Evolutionary conservation across 2,329 filamentous ascomycete species (phyloP).

Genomic region (Plenodomus lindquistii): DNA sequence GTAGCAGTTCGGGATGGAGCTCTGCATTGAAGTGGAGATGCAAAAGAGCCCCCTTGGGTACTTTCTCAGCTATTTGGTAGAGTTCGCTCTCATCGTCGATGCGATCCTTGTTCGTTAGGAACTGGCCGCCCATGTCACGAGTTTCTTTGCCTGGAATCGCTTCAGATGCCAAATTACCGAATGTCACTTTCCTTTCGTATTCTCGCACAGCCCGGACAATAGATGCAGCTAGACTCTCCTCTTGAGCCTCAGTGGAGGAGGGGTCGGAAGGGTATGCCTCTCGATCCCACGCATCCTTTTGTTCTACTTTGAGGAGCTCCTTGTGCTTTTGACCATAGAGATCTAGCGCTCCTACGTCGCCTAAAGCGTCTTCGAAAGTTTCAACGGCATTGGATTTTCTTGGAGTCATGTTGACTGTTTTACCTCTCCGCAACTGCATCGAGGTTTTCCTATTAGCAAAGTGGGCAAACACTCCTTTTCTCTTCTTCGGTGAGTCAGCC

Average conservation of each 20-base stretch:
- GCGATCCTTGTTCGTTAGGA: conserved; percentile 49
- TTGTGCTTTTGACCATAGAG: conserved; percentile 26
- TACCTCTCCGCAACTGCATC: conserved; percentile 13
- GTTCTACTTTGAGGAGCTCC: conserved; percentile 38
- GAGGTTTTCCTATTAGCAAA: conserved; percentile 14
- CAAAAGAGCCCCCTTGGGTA: conserved; percentile 74
- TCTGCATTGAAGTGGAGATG: conserved; percentile 82
- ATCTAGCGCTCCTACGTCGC: background rate
- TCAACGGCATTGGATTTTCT: background rate
- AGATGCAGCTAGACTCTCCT: conserved; percentile 35
- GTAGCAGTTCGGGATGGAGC: conserved; percentile 62
- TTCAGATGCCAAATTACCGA: conserved; percentile 50
- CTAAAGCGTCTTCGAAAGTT: conserved; percentile 12
- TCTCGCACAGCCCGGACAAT: conserved; percentile 49
- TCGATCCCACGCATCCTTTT: conserved; percentile 43
- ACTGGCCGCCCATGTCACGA: conserved; percentile 54
- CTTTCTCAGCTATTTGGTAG: conserved; percentile 58
- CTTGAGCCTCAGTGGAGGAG: conserved; percentile 17
- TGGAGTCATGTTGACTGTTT: conserved; percentile 5
- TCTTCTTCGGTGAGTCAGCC: conserved; percentile 42
- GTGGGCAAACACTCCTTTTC: conserved; percentile 32
- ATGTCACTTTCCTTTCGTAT: conserved; percentile 46
- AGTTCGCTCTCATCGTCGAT: conserved; percentile 59
- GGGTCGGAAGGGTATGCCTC: conserved; percentile 21
- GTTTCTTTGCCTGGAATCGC: conserved; percentile 44